Base-by-base conservation (phyloP, 192 early-diverging fungal genomes). In the Umbelopsis ramanniana region DNA sequence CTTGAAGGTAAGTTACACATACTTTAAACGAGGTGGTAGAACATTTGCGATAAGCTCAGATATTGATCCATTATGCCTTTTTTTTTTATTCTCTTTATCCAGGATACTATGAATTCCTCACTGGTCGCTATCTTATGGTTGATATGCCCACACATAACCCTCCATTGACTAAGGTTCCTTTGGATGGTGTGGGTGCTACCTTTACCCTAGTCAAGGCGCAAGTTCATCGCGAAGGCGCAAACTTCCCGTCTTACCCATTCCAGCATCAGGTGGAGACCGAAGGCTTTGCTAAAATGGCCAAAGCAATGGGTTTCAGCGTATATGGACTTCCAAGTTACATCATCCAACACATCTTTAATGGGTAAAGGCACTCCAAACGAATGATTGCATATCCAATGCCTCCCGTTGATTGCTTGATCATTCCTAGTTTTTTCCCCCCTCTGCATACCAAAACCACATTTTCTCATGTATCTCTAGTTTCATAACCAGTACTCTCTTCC, bases 241-340 rank as follows among this genome's bases (percentile, higher is more conserved):
- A 77, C 6, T 92, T 91, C 60, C 89, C 90, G 0, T 73, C 85
- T 0, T 84, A 82, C 73, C 83, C 88, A 54, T 84, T 88, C 22
- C 82, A 88, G 48, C 90, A 91, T 71, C 79, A 85, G 48, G 81
- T 92, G 9, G 89, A 92, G 66, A 89, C 87, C 24, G 90, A 92
- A 79, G 90, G 89, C 8, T 85, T 92, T 80, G 90, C 86, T 15
- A 91, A 87, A 68, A 86, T 90, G 69, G 89, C 87, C 37, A 87
- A 88, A 66, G 84, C 75, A 0, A 77, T 86, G 67, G 89, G 89
- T 0, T 91, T 80, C 48, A 80, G 74, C 22, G 86, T 90, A 10
- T 89, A 75, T 73, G 90, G 90, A 2, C 73, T 89, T 33, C 90
- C 90, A 3, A 81, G 73, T 53, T 88, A 89, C 46, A 76, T 84